Conservation (phyloP, 371 early-diverging fungal genomes). For the Rhizopus sp. region DNA sequence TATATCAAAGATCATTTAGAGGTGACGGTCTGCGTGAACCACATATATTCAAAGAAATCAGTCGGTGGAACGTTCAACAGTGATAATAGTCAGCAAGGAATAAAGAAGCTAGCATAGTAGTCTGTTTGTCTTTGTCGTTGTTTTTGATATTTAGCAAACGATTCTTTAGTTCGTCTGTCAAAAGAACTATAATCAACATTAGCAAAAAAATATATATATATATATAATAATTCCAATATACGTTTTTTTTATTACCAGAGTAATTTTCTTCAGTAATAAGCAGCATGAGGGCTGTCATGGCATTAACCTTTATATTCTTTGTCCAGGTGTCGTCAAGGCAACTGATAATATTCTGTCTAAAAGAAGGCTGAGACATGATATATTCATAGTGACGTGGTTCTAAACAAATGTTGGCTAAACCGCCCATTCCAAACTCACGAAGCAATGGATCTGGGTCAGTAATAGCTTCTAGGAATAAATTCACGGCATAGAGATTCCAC, state of each 20-base stretch:
- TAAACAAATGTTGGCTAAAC: conserved; percentile 52
- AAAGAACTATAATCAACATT: conserved; percentile 14
- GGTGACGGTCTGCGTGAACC: conserved; percentile 20
- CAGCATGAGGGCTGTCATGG: conserved; percentile 44
- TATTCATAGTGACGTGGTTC: conserved; percentile 41
- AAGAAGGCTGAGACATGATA: conserved; percentile 29
- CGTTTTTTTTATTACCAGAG: not conserved
- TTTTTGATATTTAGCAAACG: conserved; percentile 2
- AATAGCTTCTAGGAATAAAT: conserved; percentile 47
- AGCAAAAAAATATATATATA: not conserved
- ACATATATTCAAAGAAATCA: conserved; percentile 29
- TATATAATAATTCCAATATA: not conserved
- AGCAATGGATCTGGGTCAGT: conserved; percentile 33
- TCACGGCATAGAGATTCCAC: conserved; percentile 45
- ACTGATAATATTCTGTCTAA: conserved; percentile 19
- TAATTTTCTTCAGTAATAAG: conserved; percentile 27
- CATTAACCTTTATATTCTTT: conserved; percentile 33
- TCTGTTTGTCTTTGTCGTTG: not conserved
- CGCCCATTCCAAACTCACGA: conserved; percentile 55
- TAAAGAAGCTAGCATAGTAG: conserved; percentile 23
- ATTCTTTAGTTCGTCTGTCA: conserved; percentile 21
- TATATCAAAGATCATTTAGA: conserved; percentile 28
- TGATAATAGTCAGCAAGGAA: conserved; percentile 39
- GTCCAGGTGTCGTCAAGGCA: conserved; percentile 23
- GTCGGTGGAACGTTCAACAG: conserved; percentile 17